Base-by-base conservation (phyloP, 2,329 filamentous ascomycete species). In the Ascochyta lentis region DNA sequence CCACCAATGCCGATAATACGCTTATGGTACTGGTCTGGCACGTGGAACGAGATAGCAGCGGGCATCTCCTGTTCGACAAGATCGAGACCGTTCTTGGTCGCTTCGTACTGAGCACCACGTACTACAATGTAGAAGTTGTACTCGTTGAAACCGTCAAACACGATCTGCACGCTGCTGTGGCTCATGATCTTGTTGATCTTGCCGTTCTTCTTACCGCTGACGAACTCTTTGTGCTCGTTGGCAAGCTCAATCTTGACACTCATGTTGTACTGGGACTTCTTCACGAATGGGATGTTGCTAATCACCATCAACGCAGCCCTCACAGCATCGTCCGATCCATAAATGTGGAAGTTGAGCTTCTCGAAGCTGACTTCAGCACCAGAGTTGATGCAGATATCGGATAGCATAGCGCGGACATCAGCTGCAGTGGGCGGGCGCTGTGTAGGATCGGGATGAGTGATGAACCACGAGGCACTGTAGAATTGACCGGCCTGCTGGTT, bases 111-210 rank as follows among this genome's bases (percentile, higher is more conserved):
- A 51, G 88, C 88, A 41, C 91, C 93, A 73, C 95, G 93, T 52
- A 99, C 94, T 72, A 99, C 95, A 64, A 99, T 99, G 78, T 98
- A 96, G 82, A 99, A 99, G 78, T 99, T 98, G 84, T 98, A 99
- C 80, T 99, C 95, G 77, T 97, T 96, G 81, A 98, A 99, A 60
- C 92, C 93, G 73, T 99, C 95, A 66, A 99, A 99, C 61, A 99
- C 94, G 71, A 99, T 98, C 78, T 99, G 95, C 12, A 99, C 95
- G 68, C 96, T 97, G 83, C 93, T 97, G 77, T 98, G 94, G 23
- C 94, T 95, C 95, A 99, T 99, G 71, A 99, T 99, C 83, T 99
- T 99, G 83, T 99, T 99, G 78, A 99, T 99, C 81, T 99, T 99
- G 77, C 95, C 95, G 69, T 99, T 99, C 83, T 99, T 99, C 83